Evolutionary conservation across 176 grass and related monocot species (phyloP).

Genomic region (Eremochloa ophiuroides): DNA sequence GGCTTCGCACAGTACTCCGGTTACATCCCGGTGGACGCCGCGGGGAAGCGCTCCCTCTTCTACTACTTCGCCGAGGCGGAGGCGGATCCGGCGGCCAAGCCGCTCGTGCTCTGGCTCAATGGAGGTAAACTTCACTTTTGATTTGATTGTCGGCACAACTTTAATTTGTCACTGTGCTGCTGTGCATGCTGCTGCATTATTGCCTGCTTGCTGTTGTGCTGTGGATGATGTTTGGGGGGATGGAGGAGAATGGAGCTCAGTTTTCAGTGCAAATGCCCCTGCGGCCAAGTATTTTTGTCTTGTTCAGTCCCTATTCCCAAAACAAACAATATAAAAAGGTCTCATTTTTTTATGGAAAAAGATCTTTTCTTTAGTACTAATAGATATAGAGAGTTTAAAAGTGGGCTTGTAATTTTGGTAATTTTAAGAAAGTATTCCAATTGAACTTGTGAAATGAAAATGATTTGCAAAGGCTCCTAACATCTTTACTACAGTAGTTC

Average conservation of each 20-base stretch:
- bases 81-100: conserved; percentile 74
- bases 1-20: conserved; percentile 87
- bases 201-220: neutral
- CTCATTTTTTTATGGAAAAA: too few relatives aligned
- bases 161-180: neutral
- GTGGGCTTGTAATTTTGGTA: neutral
- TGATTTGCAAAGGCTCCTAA: neutral
- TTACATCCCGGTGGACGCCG: conserved; percentile 68
- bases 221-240: neutral
- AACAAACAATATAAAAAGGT: neutral
- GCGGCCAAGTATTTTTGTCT: neutral
- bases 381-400: neutral
- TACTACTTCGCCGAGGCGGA: conserved; percentile 96
- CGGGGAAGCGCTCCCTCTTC: conserved; percentile 66
- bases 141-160: neutral
- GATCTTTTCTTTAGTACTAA: too few relatives aligned
- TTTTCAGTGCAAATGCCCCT: conserved; percentile 18
- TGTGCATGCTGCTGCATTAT: conserved; percentile 22
- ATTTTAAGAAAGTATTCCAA: neutral
- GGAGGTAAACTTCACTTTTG: conserved; percentile 53
- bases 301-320: neutral
- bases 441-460: neutral
- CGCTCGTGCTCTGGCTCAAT: conserved; percentile 96
- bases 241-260: neutral
- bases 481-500: conserved; percentile 7